Conservation (phyloP, 371 early-diverging fungal species). For the Rozella allomycis region DNA sequence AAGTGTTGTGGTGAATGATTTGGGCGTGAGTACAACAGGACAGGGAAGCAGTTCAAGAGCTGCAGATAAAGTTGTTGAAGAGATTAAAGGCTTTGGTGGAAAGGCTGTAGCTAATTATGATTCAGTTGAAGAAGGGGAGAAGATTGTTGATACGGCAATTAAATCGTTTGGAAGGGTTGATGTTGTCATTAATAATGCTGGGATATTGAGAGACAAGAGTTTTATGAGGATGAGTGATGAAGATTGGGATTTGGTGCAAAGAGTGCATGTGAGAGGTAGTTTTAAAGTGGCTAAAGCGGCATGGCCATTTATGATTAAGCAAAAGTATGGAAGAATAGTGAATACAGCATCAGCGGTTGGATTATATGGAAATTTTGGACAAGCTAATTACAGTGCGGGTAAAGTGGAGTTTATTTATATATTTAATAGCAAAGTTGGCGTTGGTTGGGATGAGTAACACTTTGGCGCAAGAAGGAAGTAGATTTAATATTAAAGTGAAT, state of each 20-base stretch:
- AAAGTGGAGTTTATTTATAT: background rate
- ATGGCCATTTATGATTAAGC: conserved; percentile 83
- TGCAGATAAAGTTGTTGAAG: conserved; percentile 85
- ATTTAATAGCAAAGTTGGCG: conserved; percentile 43
- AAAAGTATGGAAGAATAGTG: conserved; percentile 79
- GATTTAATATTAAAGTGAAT: conserved; percentile 49
- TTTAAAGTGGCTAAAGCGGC: conserved; percentile 90
- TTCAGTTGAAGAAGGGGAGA: conserved; percentile 85
- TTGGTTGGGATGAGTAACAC: conserved; percentile 48
- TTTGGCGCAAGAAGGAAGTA: conserved; percentile 44
- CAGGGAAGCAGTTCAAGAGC: conserved; percentile 23
- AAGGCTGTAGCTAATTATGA: conserved; percentile 92
- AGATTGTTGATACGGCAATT: conserved; percentile 86
- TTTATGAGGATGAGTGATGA: conserved; percentile 83
- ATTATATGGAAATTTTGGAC: conserved; percentile 48
- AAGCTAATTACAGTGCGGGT: conserved; percentile 53
- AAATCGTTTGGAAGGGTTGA: conserved; percentile 85
- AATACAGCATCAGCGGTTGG: conserved; percentile 65
- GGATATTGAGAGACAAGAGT: conserved; percentile 84
- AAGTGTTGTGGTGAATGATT: conserved; percentile 67
- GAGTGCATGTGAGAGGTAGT: conserved; percentile 72
- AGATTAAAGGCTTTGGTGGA: conserved; percentile 74
- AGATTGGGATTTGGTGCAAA: conserved; percentile 83
- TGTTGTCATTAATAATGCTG: conserved; percentile 90
- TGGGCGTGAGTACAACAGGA: conserved; percentile 36